phyloP scores from a whole-genome alignment of 2,329 filamentous ascomycete species.

The Epichloe amarillans region DNA sequence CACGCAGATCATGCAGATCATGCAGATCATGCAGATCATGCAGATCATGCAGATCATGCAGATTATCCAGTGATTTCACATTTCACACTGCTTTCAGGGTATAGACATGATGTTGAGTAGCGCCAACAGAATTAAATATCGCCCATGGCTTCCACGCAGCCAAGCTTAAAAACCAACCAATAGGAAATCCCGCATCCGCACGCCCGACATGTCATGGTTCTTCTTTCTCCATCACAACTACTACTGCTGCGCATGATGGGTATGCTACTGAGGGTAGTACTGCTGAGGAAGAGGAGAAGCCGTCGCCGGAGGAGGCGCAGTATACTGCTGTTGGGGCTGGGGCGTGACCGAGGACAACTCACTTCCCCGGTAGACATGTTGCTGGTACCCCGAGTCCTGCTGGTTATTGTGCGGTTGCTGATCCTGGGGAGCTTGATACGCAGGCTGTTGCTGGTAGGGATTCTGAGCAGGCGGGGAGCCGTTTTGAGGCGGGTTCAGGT shows the following conservation, averaged over 20 bases:
- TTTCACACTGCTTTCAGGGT: background rate
- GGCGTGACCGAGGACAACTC: slow-evolving; percentile 1
- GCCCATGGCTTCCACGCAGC: background rate
- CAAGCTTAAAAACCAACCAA: background rate
- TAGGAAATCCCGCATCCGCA: background rate
- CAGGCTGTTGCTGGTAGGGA: slow-evolving; percentile 17
- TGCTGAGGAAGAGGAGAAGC: slow-evolving; percentile 11
- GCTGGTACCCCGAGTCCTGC: slow-evolving; percentile 7
- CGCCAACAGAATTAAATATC: background rate
- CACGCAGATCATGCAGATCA: too few species aligned
- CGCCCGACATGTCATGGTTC: background rate
- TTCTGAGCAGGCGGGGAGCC: slow-evolving; percentile 12
- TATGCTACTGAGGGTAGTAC: slow-evolving; percentile 7
- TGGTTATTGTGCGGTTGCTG: slow-evolving; percentile 8
- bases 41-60: too few species aligned
- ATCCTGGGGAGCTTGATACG: slow-evolving; percentile 12
- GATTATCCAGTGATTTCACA: too few species aligned
- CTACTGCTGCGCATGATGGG: background rate
- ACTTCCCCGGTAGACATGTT: slow-evolving; percentile 8
- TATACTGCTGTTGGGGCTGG: slow-evolving; percentile 9
- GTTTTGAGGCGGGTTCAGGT: slow-evolving; percentile 13
- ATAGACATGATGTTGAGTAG: background rate
- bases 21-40: too few species aligned
- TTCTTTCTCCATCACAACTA: background rate
- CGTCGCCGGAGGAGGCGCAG: slow-evolving; percentile 7